These are phyloP conservation scores for Dactylellina parvicollis DNA, from an alignment of 2,329 filamentous ascomycete genomes.

Conservation along the genomic window DNA sequence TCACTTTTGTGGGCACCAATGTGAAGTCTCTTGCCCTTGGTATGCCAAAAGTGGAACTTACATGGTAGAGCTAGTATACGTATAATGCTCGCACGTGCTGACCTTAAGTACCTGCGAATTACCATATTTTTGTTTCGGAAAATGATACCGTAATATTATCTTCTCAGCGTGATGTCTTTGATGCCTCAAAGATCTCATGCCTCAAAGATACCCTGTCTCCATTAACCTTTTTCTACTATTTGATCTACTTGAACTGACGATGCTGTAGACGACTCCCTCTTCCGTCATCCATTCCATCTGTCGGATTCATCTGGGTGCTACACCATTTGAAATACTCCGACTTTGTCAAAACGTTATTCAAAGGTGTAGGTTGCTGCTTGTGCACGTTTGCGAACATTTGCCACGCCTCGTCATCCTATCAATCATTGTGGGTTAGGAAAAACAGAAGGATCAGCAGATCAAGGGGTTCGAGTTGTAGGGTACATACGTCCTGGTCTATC, in stretches of 20 bases:
- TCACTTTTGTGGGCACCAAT: conserved; percentile 17
- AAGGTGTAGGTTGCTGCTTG: conserved; percentile 23
- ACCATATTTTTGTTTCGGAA: no score
- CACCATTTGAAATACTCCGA: conserved; percentile 47
- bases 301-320: conserved; percentile 5
- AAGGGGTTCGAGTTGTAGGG: not conserved
- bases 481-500: conserved; percentile 75
- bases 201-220: no score
- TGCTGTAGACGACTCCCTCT: conserved; percentile 10
- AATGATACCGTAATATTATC: no score
- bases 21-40: conserved; percentile 8
- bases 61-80: no score
- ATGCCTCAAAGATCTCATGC: no score
- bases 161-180: no score
- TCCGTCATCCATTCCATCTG: conserved; percentile 19
- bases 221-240: no score
- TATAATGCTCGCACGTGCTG: no score
- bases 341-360: conserved; percentile 37
- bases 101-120: no score
- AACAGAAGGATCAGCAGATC: no score
- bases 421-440: not conserved
- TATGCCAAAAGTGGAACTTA: not conserved
- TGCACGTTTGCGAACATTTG: conserved; percentile 51
- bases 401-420: conserved; percentile 47
- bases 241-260: conserved; percentile 8